A percentile compares a stretch with the other conserved stretches of the same genome.
Conservation (phyloP, 306 rosid species). For the Sophora flavescens region DNA sequence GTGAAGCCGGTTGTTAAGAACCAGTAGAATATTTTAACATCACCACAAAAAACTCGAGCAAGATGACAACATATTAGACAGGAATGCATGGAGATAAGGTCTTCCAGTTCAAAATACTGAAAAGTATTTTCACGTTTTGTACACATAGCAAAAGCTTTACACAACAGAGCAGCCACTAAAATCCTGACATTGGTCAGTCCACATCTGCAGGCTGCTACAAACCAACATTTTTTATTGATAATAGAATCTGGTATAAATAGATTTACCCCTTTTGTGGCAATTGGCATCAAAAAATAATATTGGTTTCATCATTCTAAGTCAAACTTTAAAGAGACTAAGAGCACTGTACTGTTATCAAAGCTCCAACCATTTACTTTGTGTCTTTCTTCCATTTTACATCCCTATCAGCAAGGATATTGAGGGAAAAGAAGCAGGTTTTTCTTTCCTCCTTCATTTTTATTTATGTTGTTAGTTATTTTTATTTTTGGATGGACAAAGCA, state of each 20-base stretch:
- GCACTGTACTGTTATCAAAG: not conserved
- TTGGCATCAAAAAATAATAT: slow-evolving; percentile 8
- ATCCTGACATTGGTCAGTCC: slow-evolving; percentile 7
- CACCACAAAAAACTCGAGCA: not conserved
- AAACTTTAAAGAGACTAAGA: not conserved
- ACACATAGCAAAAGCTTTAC: slow-evolving; percentile 21
- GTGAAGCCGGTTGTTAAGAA: slow-evolving; percentile 5
- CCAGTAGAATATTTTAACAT: slow-evolving; percentile 11
- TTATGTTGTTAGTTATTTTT: not conserved
- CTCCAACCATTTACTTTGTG: not conserved
- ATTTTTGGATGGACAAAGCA: not conserved
- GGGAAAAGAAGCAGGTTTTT: not conserved
- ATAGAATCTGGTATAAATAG: slow-evolving; percentile 20
- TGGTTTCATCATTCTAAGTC: not conserved
- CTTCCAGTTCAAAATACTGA: slow-evolving; percentile 27
- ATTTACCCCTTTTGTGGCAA: slow-evolving; percentile 3
- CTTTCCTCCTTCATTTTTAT: slow-evolving; percentile 11
- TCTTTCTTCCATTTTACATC: slow-evolving; percentile 23
- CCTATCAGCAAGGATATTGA: not conserved
- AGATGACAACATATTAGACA: slow-evolving; percentile 5
- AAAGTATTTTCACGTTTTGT: slow-evolving; percentile 12
- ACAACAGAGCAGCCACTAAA: slow-evolving; percentile 21
- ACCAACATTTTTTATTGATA: slow-evolving; percentile 1
- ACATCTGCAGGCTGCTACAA: slow-evolving; percentile 5
- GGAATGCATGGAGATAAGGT: not conserved